These are phyloP conservation scores for Obelidium mucronatum DNA, from an alignment of 192 early-diverging fungal species.

Conservation along the genomic window DNA sequence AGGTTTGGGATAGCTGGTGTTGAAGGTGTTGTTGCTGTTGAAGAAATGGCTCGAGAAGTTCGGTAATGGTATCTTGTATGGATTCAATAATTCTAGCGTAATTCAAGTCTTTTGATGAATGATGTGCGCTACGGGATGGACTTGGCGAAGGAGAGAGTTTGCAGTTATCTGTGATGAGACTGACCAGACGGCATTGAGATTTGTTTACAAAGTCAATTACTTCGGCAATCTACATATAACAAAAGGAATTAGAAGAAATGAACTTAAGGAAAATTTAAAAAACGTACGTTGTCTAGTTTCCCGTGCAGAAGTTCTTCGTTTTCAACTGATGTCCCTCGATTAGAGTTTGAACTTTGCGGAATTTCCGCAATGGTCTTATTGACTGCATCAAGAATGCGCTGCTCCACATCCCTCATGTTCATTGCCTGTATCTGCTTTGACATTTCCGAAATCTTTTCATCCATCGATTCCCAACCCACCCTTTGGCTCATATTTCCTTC, in stretches of 20 bases:
- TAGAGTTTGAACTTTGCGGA: not conserved
- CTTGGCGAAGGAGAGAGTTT: not conserved
- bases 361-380: not conserved
- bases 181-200: conserved; percentile 40
- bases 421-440: not conserved
- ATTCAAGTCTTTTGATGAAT: not conserved
- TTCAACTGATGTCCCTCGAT: no score
- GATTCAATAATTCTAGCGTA: not conserved
- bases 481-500: not conserved
- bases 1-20: not conserved
- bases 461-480: not conserved
- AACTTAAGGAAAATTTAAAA: not conserved
- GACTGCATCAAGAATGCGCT: not conserved
- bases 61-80: conserved; percentile 1
- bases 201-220: conserved; percentile 42
- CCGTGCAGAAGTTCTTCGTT: conserved; percentile 22
- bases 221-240: conserved; percentile 24
- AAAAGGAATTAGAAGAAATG: not conserved
- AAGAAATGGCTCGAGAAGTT: not conserved
- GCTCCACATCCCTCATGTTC: not conserved
- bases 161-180: conserved; percentile 22
- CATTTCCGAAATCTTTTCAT: no score
- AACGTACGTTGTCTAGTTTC: conserved; percentile 36
- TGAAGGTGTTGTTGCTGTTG: not conserved
- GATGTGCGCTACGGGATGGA: not conserved